These are phyloP conservation scores for Linanthus parryae DNA, from an alignment of 148 eudicot genomes.

Conservation along the genomic window DNA sequence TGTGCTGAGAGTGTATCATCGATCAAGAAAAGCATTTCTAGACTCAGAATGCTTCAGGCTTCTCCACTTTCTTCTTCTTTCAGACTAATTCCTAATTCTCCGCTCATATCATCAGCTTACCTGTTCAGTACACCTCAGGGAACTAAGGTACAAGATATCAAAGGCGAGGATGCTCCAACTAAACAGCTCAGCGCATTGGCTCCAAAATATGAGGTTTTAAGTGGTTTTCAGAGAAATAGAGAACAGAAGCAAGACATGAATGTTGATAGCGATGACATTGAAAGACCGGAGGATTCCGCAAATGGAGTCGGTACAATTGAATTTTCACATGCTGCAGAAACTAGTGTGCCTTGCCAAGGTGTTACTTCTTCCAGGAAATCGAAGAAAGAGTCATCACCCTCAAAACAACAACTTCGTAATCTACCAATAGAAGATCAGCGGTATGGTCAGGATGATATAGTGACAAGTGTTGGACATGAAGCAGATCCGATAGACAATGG, in stretches of 20 bases:
- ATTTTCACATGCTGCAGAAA: no score
- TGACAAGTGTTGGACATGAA: conserved; percentile 7
- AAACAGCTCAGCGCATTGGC: conserved; percentile 35
- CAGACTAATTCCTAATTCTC: conserved; percentile 35
- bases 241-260: conserved; percentile 12
- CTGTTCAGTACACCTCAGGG: conserved; percentile 23
- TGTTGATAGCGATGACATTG: conserved; percentile 11
- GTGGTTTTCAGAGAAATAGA: conserved; percentile 19
- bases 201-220: no score
- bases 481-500: conserved; percentile 13
- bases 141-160: conserved; percentile 14
- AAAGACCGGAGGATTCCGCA: conserved; percentile 13
- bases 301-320: no score
- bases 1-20: conserved; percentile 23
- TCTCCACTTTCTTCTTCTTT: conserved; percentile 46
- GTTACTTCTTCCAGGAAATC: conserved; percentile 21
- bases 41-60: conserved; percentile 34
- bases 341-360: conserved; percentile 13
- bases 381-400: conserved; percentile 17
- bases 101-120: conserved; percentile 17
- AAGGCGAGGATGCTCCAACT: conserved; percentile 13
- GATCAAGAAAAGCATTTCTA: conserved; percentile 44
- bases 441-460: conserved; percentile 10
- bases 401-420: conserved; percentile 20
- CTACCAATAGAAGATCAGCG: conserved; percentile 14